Evolutionary conservation across 352 stramenopile species (phyloP).

Genomic region (Phytophthora citricola): DNA sequence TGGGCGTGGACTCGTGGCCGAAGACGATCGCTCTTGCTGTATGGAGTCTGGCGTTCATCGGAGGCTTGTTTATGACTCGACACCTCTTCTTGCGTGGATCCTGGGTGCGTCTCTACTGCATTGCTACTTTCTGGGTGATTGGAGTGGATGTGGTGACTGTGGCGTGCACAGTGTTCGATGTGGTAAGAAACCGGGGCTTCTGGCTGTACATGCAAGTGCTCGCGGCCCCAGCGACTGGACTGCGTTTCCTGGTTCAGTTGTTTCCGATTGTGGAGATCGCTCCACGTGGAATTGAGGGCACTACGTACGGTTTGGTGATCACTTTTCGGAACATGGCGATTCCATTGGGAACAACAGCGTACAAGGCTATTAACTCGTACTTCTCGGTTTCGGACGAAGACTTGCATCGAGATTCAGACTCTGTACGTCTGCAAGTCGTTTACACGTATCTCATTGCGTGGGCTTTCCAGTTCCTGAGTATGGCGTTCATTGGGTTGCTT

Average conservation of each 20-base stretch:
- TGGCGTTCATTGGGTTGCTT: constrained; percentile 53
- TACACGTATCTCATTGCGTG: constrained; percentile 63
- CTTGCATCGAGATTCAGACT: constrained; percentile 28
- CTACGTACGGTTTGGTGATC: constrained; percentile 66
- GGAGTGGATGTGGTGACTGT: constrained; percentile 60
- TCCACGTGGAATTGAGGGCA: constrained; percentile 60
- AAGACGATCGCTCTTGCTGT: constrained; percentile 55
- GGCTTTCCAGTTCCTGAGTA: constrained; percentile 51
- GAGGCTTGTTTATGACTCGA: constrained; percentile 62
- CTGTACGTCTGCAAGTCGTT: constrained; percentile 48
- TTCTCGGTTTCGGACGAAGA: constrained; percentile 48
- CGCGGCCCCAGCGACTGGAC: constrained; percentile 43
- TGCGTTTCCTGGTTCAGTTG: constrained; percentile 60
- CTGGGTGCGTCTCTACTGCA: constrained; percentile 61
- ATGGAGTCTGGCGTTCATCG: constrained; percentile 61
- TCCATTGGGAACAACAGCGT: constrained; percentile 44
- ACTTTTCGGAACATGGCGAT: constrained; percentile 73
- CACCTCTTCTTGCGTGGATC: constrained; percentile 57
- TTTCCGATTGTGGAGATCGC: constrained; percentile 70
- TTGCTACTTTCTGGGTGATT: constrained; percentile 62
- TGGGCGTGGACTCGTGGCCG: constrained; percentile 55
- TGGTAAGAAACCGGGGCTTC: constrained; percentile 57
- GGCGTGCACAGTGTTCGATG: constrained; percentile 55
- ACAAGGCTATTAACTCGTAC: constrained; percentile 52
- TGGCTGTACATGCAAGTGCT: constrained; percentile 65